Evolutionary conservation across 805 yeast genomes (phyloP).

Genomic region (Hanseniaspora lachancei): DNA sequence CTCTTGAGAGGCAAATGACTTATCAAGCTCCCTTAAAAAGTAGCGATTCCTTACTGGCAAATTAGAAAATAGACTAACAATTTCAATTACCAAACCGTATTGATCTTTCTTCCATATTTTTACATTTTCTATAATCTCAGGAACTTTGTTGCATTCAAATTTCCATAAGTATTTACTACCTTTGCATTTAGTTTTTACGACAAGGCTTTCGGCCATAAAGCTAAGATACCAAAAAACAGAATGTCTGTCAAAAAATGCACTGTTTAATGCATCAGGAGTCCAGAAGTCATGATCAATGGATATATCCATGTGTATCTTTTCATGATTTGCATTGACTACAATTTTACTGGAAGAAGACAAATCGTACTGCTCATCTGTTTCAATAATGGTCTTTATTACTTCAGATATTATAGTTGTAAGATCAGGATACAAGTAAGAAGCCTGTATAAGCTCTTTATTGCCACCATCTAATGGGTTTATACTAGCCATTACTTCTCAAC

Average conservation of each 20-base stretch:
- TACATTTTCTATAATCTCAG: neutral
- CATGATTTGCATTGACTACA: neutral
- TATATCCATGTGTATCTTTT: neutral
- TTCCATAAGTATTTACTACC: neutral
- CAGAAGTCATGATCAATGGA: neutral
- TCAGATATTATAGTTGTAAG: neutral
- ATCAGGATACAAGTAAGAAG: neutral
- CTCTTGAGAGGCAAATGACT: conserved; percentile 17
- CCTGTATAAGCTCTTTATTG: neutral
- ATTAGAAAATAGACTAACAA: conserved; percentile 31
- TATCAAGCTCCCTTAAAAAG: conserved; percentile 18
- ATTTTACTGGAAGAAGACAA: neutral
- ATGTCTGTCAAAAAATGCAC: neutral
- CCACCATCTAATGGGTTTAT: neutral
- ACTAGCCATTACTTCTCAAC: neutral
- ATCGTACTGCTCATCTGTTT: neutral
- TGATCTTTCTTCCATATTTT: neutral
- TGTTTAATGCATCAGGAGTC: neutral
- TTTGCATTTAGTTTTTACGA: neutral
- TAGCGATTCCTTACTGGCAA: conserved; percentile 33
- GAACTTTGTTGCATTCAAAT: neutral
- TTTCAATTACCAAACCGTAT: conserved; percentile 32
- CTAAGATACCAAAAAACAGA: neutral
- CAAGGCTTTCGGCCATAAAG: neutral
- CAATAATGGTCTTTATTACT: neutral